Percentiles rank a stretch among this genome's conserved stretches.
phyloP scores from a whole-genome alignment of 495 filamentous ascomycete species.

The Peziza echinospora region DNA sequence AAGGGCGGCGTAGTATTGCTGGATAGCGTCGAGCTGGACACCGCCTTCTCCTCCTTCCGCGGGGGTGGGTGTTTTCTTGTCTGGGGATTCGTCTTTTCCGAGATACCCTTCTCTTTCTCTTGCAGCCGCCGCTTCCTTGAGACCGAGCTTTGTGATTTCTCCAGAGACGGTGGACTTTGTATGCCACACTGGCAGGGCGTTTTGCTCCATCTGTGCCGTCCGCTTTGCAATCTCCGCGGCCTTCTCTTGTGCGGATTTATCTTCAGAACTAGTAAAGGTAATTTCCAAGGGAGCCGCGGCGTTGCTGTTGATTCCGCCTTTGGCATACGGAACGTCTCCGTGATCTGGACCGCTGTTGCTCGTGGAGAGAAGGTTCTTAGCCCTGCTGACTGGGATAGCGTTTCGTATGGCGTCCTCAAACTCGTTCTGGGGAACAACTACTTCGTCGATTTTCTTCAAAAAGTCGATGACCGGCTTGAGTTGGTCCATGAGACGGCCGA shows the following conservation, averaged over 20 bases:
- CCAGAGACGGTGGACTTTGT: slow-evolving; percentile 57
- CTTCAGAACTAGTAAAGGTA: slow-evolving; percentile 48
- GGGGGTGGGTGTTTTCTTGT: slow-evolving; percentile 24
- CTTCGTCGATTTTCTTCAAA: slow-evolving; percentile 64
- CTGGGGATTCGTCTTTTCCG: slow-evolving; percentile 6
- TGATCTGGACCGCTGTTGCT: slow-evolving; percentile 10
- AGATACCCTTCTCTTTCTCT: slow-evolving; percentile 16
- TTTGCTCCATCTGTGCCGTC: slow-evolving; percentile 56
- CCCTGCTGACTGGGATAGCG: slow-evolving; percentile 37
- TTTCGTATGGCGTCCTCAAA: slow-evolving; percentile 53
- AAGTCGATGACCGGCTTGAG: slow-evolving; percentile 65
- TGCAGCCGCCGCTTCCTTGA: slow-evolving; percentile 20
- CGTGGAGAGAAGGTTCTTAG: slow-evolving; percentile 35
- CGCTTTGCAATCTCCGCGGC: slow-evolving; percentile 50
- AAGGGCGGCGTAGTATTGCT: slow-evolving; percentile 31
- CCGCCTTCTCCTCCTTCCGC: slow-evolving; percentile 24
- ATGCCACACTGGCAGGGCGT: slow-evolving; percentile 76
- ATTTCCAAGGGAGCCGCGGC: slow-evolving; percentile 55
- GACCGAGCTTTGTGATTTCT: slow-evolving; percentile 15
- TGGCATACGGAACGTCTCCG: slow-evolving; percentile 18
- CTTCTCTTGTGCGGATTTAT: slow-evolving; percentile 53
- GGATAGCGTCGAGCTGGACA: slow-evolving; percentile 24
- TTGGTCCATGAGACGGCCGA: slow-evolving; percentile 68
- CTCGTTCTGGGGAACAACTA: slow-evolving; percentile 63
- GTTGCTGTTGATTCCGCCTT: slow-evolving; percentile 44